Evolutionary conservation across 768 basidiomycete genomes (phyloP), one percentile per base, ranked within the genome.

Genomic region (Lentinus brumalis): DNA sequence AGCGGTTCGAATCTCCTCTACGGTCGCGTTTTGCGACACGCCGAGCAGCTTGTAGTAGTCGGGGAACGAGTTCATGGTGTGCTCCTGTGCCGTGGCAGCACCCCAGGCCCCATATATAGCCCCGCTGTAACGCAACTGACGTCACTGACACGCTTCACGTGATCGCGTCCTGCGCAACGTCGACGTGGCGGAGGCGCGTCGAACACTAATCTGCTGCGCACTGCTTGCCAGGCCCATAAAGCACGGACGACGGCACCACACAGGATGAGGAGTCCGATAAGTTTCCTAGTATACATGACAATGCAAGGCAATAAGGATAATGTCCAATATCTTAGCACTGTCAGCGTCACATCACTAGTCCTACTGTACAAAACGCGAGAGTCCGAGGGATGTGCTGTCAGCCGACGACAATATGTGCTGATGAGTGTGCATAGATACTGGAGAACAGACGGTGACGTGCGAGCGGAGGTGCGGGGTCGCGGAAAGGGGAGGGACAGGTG

Each of bases 31-130:
- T 70, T 77, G 80, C 7, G 80, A 65, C 15, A 91, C 66, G 60
- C 67, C 66, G 51, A 94, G 78, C 21, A 94, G 78, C 29, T 78
- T 76, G 70, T 94, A 94, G 69, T 94, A 94, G 71, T 92, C 89
- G 12, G 91, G 91, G 68, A 93, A 88, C 32, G 81, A 76, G 53
- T 91, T 84, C 90, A 91, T 91, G 72, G 61, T 59, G 55, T n/a
- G 30, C 9, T 35, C 0, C 30, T 55, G 46, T 14, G 21, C 26
- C 32, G 15, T 21, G 32, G 42, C 56, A 44, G 41, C 26, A 29
- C 5, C 45, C 8, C 45, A 42, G 16, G 7, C 18, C 15, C 44
- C 15, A 59, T 58, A 59, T 56, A 53, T 62, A 58, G 61, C 52
- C 18, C 52, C 61, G 46, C 56, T 39, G 16, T 7, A 6, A 14